Evolutionary conservation across 2,329 filamentous ascomycete genomes (phyloP), one percentile per base, ranked within the genome.

Genomic region (Thielaviopsis ethacetica): DNA sequence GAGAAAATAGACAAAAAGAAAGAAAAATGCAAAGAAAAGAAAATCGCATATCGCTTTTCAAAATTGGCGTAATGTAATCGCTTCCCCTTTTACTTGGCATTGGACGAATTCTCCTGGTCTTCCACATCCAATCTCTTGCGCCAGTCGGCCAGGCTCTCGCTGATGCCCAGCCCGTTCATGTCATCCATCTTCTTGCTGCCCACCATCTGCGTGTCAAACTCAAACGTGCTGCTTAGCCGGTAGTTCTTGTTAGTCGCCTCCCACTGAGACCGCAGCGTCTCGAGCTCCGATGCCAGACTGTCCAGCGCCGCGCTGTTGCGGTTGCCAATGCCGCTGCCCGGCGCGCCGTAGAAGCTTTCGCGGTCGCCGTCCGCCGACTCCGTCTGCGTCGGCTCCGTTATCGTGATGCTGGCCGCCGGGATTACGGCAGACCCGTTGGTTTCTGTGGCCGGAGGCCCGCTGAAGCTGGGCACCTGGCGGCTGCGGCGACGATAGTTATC

Each of bases 201-300:
- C 54, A 59, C 60, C 38, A 63, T 65, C 27, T 71, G 65, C 5
- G 65, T 74, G 59, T 95, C 91, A 65, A 94, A 91, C 68, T 96
- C 91, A 66, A 95, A 94, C 56, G 86, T 83, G 67, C 85, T 91
- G 71, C 88, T 95, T 52, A 96, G 75, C 24, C 93, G 85, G 70
- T 97, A 96, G 66, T 88, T 94, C 71, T 94, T 93, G 73, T 91
- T 96, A 13, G 90, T 95, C 47, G 85, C 88, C 72, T 97, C 90
- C 93, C 93, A 98, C 66, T 96, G 91, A 57, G 78, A 88, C 57
- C 91, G 83, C 54, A 98, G 77, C 13, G 88, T 86, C 69, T 98
- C 93, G 7, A 98, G 82, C 73, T 98, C 93, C 63, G 82, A 89
- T 12, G 93, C 91, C 24, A 98, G 80, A 63, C 85, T 93, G 71